Percentiles rank a stretch among this genome's conserved stretches.
These are phyloP conservation scores for Cutaneotrichosporon curvatum DNA, from an alignment of 1,284 basidiomycete genomes.

Conservation along the genomic window DNA sequence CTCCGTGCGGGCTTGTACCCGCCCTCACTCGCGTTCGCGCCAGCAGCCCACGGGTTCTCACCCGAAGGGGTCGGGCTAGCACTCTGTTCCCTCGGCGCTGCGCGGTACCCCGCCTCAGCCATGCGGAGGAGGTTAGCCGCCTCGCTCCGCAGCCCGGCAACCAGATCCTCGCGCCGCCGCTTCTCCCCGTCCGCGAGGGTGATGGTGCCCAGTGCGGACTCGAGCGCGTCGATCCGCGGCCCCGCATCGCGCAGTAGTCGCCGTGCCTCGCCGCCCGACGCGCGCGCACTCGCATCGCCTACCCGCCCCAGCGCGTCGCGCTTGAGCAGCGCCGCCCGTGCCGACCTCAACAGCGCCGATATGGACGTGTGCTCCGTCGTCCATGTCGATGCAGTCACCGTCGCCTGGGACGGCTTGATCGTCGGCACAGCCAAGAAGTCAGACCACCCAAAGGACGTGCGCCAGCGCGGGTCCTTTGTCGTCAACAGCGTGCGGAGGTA, in stretches of 20 bases:
- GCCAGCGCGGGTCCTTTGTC: slow-evolving; percentile 72
- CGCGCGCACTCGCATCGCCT: slow-evolving; percentile 68
- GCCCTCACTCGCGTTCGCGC: background rate
- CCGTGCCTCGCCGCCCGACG: slow-evolving; percentile 73
- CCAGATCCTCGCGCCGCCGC: slow-evolving; percentile 72
- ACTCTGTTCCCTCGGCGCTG: background rate
- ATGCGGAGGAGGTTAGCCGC: slow-evolving; percentile 53
- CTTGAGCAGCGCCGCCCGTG: slow-evolving; percentile 75
- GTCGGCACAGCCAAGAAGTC: slow-evolving; percentile 76
- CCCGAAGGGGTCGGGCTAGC: slow-evolving; percentile 2
- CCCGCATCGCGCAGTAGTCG: slow-evolving; percentile 69
- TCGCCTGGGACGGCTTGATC: slow-evolving; percentile 14
- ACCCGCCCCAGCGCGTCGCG: slow-evolving; percentile 72
- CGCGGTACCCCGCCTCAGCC: slow-evolving; percentile 39
- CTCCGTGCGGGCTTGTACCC: background rate
- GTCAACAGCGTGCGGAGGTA: slow-evolving; percentile 80
- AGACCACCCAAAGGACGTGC: slow-evolving; percentile 68
- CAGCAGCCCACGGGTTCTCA: background rate
- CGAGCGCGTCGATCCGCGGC: slow-evolving; percentile 62
- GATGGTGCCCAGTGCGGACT: slow-evolving; percentile 58
- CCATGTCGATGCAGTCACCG: slow-evolving; percentile 70
- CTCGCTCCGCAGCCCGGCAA: slow-evolving; percentile 65
- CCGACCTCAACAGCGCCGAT: slow-evolving; percentile 64
- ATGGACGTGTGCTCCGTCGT: slow-evolving; percentile 73
- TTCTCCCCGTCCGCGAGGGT: slow-evolving; percentile 67